phyloP scores from a whole-genome alignment of 2,329 filamentous ascomycete species.

The Cyphellophora attinorum region DNA sequence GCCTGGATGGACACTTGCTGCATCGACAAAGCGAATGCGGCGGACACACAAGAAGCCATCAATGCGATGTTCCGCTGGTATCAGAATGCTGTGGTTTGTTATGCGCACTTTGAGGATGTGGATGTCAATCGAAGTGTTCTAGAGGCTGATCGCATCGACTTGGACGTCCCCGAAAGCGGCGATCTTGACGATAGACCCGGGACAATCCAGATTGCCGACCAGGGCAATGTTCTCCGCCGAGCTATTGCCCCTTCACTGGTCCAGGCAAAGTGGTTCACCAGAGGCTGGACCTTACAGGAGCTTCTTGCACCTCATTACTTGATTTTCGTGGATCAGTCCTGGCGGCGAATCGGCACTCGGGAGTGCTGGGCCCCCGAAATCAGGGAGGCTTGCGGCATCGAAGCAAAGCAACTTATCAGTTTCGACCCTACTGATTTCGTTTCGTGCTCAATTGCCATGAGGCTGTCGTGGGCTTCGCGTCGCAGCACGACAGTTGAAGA shows the following conservation, averaged over 20 bases:
- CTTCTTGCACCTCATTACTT: slow-evolving; percentile 6
- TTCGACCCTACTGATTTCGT: too few species aligned
- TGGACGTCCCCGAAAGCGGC: too few species aligned
- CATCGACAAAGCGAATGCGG: slow-evolving; percentile 17
- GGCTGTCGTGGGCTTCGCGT: slow-evolving; percentile 17
- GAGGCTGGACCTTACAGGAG: slow-evolving; percentile 1
- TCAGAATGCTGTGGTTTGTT: slow-evolving; percentile 5
- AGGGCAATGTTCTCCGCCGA: too few species aligned
- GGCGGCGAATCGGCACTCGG: slow-evolving; percentile 10
- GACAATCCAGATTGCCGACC: too few species aligned
- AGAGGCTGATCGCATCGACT: too few species aligned
- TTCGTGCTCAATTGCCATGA: too few species aligned
- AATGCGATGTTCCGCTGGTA: slow-evolving; percentile 20
- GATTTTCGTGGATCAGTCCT: slow-evolving; percentile 15
- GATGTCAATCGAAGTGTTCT: too few species aligned
- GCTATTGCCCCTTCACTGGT: too few species aligned
- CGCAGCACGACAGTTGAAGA: slow-evolving; percentile 19
- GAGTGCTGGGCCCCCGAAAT: too few species aligned
- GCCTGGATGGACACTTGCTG: slow-evolving; percentile 21
- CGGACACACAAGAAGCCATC: slow-evolving; percentile 16
- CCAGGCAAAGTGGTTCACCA: slow-evolving; percentile 1
- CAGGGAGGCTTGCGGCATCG: too few species aligned
- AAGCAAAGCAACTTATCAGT: too few species aligned
- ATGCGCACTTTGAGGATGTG: background rate
- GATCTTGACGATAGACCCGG: too few species aligned